Evolutionary conservation across 306 rosid genomes (phyloP).

Genomic region (Prunus armeniaca): DNA sequence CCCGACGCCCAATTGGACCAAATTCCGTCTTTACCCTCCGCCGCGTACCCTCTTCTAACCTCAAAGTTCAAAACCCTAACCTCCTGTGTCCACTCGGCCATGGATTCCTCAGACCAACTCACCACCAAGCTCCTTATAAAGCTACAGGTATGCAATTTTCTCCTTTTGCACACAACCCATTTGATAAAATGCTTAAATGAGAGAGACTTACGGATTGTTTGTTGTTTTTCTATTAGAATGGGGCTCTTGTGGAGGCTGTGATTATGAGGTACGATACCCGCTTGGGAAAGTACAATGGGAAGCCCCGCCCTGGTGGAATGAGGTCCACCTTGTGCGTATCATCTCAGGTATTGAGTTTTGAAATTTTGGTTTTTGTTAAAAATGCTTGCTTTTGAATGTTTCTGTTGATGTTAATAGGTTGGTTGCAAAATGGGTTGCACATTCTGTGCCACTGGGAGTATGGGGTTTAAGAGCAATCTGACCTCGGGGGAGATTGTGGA

Average conservation of each 20-base stretch:
- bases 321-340: conserved; percentile 84
- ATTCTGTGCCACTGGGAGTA: conserved; percentile 97
- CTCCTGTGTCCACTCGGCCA: conserved; percentile 68
- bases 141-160: conserved; percentile 42
- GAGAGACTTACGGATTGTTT: background rate
- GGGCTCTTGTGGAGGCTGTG: conserved; percentile 83
- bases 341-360: conserved; percentile 61
- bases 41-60: conserved; percentile 58
- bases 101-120: conserved; percentile 66
- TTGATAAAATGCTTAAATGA: conserved; percentile 13
- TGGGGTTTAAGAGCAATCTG: conserved; percentile 85
- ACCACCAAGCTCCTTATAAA: conserved; percentile 87
- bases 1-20: conserved; percentile 40
- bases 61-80: conserved; percentile 71
- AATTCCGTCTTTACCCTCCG: conserved; percentile 66
- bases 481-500: conserved; percentile 82
- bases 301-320: conserved; percentile 76
- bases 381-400: background rate
- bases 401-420: conserved; percentile 37
- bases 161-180: background rate
- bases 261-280: conserved; percentile 85
- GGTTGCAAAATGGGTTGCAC: conserved; percentile 99
- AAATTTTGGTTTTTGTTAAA: background rate
- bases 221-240: conserved; percentile 37
- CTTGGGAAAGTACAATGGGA: conserved; percentile 69